Evolutionary conservation across 2,329 filamentous ascomycete genomes (phyloP).

Genomic region (Nemania diffusa): DNA sequence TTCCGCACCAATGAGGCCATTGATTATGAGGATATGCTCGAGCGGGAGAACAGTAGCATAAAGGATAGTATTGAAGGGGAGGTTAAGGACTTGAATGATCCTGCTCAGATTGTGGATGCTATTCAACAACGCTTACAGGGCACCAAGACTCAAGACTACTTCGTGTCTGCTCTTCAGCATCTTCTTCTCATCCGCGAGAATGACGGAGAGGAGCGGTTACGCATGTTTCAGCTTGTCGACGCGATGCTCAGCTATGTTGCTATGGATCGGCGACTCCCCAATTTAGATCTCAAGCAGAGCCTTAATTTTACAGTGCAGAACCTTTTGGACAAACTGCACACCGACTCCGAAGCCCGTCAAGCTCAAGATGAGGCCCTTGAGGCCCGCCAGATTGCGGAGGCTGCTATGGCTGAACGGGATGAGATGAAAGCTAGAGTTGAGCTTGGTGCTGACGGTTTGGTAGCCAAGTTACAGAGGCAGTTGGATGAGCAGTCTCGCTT

Average conservation of each 20-base stretch:
- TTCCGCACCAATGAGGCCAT: conserved; percentile 95
- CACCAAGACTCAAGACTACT: conserved; percentile 91
- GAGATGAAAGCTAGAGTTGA: conserved; percentile 91
- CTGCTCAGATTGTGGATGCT: conserved; percentile 90
- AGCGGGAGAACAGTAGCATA: conserved; percentile 89
- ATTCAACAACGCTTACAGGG: conserved; percentile 87
- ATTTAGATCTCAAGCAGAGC: conserved; percentile 98
- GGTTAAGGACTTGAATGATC: conserved; percentile 91
- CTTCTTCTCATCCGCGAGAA: conserved; percentile 91
- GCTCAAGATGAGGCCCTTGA: conserved; percentile 92
- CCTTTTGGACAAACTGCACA: conserved; percentile 93
- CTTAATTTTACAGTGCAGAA: conserved; percentile 97
- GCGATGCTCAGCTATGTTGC: conserved; percentile 99
- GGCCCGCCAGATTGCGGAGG: conserved; percentile 91
- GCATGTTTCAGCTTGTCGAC: conserved; percentile 98
- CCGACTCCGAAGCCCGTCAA: conserved; percentile 92
- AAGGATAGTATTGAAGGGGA: conserved; percentile 88
- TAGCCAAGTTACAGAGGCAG: conserved; percentile 91
- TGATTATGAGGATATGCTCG: conserved; percentile 97
- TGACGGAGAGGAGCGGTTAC: conserved; percentile 88
- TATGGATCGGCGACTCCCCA: conserved; percentile 94
- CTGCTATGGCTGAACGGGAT: conserved; percentile 94
- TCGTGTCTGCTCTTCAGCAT: conserved; percentile 94
- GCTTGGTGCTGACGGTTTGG: conserved; percentile 90
- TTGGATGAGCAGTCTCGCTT: conserved; percentile 92